Percentiles rank a stretch among this genome's conserved stretches.
These are phyloP conservation scores for Basidiobolus meristosporus DNA, from an alignment of 371 early-diverging fungal genomes.

Conservation along the genomic window DNA sequence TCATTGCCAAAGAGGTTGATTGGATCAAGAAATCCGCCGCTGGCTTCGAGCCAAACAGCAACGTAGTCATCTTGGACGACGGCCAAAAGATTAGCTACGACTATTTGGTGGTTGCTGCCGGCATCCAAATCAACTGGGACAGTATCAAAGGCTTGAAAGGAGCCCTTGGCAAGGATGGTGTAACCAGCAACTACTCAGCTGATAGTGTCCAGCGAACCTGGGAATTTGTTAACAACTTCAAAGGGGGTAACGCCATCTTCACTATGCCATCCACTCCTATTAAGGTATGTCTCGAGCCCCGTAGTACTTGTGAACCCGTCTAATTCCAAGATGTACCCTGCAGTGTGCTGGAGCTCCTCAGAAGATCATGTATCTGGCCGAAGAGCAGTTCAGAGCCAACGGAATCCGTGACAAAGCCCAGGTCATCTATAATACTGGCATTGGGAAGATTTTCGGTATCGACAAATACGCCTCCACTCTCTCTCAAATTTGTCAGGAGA, in stretches of 20 bases:
- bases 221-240: conserved; percentile 48
- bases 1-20: conserved; percentile 48
- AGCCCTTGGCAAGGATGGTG: conserved; percentile 61
- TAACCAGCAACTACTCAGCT: conserved; percentile 63
- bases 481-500: conserved; percentile 38
- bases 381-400: conserved; percentile 51
- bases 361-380: conserved; percentile 78
- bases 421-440: conserved; percentile 52
- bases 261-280: conserved; percentile 79
- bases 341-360: conserved; percentile 81
- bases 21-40: conserved; percentile 58
- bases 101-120: conserved; percentile 74
- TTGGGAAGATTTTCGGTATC: conserved; percentile 72
- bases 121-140: conserved; percentile 62
- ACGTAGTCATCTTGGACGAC: conserved; percentile 41
- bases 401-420: conserved; percentile 47
- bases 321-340: too few species aligned
- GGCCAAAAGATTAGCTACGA: conserved; percentile 53
- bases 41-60: conserved; percentile 42
- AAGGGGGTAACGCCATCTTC: conserved; percentile 72
- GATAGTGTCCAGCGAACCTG: conserved; percentile 56
- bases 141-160: conserved; percentile 56
- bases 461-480: conserved; percentile 68
- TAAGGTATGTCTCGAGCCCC: conserved; percentile 26
- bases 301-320: too few species aligned